phyloP scores from a whole-genome alignment of 768 basidiomycete species.

The Amanita exitialis region DNA sequence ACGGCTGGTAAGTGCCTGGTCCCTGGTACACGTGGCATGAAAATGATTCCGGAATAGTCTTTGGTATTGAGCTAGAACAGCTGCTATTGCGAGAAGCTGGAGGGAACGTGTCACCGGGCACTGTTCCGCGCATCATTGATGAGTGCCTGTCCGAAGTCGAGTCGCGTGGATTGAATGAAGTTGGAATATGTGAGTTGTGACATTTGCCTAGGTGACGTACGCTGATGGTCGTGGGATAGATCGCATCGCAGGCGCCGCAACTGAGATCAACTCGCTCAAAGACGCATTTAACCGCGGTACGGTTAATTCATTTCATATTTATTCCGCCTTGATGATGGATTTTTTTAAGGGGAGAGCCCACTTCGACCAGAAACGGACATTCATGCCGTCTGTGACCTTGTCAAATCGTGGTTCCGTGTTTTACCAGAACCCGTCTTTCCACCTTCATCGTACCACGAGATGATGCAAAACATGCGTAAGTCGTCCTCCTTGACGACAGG shows the following conservation, averaged over 20 bases:
- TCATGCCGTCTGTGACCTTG: slow-evolving; percentile 72
- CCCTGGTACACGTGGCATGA: neutral
- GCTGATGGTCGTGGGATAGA: slow-evolving; percentile 31
- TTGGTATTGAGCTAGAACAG: slow-evolving; percentile 67
- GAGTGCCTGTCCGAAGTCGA: slow-evolving; percentile 66
- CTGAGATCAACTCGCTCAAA: slow-evolving; percentile 58
- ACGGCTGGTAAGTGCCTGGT: slow-evolving; percentile 45
- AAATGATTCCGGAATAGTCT: slow-evolving; percentile 32
- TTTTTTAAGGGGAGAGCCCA: slow-evolving; percentile 42
- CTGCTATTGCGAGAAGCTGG: slow-evolving; percentile 57
- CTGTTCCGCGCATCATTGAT: slow-evolving; percentile 57
- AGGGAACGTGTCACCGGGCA: slow-evolving; percentile 39
- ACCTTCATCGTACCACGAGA: slow-evolving; percentile 49
- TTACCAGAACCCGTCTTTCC: slow-evolving; percentile 78
- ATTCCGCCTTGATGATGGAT: slow-evolving; percentile 2
- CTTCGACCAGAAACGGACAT: slow-evolving; percentile 57
- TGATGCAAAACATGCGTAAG: slow-evolving; percentile 68
- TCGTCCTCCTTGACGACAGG: slow-evolving; percentile 4
- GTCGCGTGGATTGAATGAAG: slow-evolving; percentile 64
- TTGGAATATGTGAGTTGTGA: slow-evolving; percentile 64
- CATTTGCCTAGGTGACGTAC: neutral
- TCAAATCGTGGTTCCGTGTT: slow-evolving; percentile 81
- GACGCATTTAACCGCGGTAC: slow-evolving; percentile 68
- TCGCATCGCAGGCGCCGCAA: slow-evolving; percentile 72
- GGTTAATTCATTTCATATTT: neutral